Conservation (phyloP, 805 yeast species). For the Starmerella geochares region DNA sequence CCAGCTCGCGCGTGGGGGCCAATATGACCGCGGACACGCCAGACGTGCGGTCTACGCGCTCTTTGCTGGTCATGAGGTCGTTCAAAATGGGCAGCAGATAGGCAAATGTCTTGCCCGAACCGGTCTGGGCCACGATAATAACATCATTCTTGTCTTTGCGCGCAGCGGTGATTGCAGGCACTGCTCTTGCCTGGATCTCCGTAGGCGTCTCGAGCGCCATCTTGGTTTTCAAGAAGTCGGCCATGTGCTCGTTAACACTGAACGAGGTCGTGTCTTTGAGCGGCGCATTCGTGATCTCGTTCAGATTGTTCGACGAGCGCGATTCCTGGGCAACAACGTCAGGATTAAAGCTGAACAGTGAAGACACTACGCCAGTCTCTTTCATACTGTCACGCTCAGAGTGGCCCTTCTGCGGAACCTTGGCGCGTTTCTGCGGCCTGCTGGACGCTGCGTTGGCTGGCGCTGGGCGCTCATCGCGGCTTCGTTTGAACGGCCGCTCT, state of each 20-base stretch:
- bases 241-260: constrained; percentile 11
- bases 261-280: constrained; percentile 44
- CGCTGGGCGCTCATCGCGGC: not conserved
- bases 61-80: constrained; percentile 47
- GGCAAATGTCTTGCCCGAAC: constrained; percentile 93
- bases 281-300: constrained; percentile 66
- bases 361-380: constrained; percentile 50
- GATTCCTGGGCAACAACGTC: constrained; percentile 33
- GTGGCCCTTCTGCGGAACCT: constrained; percentile 11
- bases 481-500: not conserved
- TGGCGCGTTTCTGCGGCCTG: constrained; percentile 14
- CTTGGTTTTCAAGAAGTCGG: constrained; percentile 10
- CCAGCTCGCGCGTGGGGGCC: constrained; percentile 92
- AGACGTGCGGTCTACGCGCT: constrained; percentile 29
- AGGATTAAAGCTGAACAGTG: constrained; percentile 67
- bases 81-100: constrained; percentile 76
- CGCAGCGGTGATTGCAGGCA: constrained; percentile 43
- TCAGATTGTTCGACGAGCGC: not conserved
- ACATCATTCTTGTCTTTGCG: constrained; percentile 47
- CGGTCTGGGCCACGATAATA: constrained; percentile 93
- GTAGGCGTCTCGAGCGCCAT: constrained; percentile 48
- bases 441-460: constrained; percentile 22
- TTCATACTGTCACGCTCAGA: not conserved
- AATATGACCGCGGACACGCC: constrained; percentile 84
- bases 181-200: constrained; percentile 68